phyloP scores from a whole-genome alignment of 2,329 filamentous ascomycete species.

The Zymoseptoria crescenta region DNA sequence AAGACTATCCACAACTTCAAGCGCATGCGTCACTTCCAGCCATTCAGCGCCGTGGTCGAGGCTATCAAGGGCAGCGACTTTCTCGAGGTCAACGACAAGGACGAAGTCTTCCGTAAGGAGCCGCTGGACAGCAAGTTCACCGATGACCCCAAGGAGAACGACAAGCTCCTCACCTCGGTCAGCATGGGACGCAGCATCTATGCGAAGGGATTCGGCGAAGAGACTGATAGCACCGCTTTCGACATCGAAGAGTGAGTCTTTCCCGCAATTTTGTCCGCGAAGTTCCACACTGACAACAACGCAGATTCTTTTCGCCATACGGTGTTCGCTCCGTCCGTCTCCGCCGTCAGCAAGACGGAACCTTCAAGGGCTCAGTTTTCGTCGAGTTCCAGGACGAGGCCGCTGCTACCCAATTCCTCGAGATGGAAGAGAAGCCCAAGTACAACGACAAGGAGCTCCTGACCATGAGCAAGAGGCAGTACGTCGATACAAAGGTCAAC shows the following conservation, averaged over 20 bases:
- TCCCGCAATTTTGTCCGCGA: not conserved
- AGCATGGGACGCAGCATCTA: conserved; percentile 72
- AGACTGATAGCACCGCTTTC: conserved; percentile 77
- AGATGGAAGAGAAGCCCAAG: conserved; percentile 68
- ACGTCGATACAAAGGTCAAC: conserved; percentile 51
- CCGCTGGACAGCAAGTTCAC: conserved; percentile 49
- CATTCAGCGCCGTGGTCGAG: conserved; percentile 71
- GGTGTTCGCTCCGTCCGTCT: conserved; percentile 81
- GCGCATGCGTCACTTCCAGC: conserved; percentile 92
- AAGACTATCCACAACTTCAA: conserved; percentile 78
- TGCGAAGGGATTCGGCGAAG: conserved; percentile 86
- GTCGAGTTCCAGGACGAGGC: conserved; percentile 83
- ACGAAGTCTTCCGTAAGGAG: conserved; percentile 67
- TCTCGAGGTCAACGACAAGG: conserved; percentile 66
- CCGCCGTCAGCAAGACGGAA: conserved; percentile 61
- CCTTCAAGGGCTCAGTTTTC: conserved; percentile 95
- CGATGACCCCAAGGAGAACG: conserved; percentile 45
- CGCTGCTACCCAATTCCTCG: conserved; percentile 70
- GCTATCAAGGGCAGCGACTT: conserved; percentile 71
- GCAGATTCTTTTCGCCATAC: conserved; percentile 67
- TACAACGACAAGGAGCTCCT: conserved; percentile 74
- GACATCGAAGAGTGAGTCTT: conserved; percentile 63
- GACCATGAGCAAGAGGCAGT: conserved; percentile 82
- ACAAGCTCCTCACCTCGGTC: conserved; percentile 53
- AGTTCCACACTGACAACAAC: not conserved